Percentiles rank a stretch among this genome's conserved stretches.
These are phyloP conservation scores for Pezicula rhizophila DNA, from an alignment of 2,329 filamentous ascomycete species.

Conservation along the genomic window DNA sequence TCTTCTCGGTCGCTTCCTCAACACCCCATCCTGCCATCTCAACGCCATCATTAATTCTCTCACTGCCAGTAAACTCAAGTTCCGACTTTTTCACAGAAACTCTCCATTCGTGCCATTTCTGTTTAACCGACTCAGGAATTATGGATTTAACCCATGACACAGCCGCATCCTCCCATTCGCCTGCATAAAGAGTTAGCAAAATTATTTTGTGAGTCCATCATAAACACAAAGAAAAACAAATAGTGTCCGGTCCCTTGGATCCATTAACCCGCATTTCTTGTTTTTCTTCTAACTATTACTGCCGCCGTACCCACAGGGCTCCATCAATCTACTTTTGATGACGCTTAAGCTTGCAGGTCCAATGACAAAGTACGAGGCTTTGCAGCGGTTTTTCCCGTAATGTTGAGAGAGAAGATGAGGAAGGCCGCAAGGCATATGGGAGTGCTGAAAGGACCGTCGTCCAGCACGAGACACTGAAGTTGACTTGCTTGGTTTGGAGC, in stretches of 20 bases:
- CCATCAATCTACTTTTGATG: too few species aligned
- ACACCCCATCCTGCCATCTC: conserved; percentile 55
- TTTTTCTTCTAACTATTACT: too few species aligned
- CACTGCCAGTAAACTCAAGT: conserved; percentile 36
- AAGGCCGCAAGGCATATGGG: too few species aligned
- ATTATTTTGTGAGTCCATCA: background rate
- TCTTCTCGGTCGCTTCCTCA: conserved; percentile 54
- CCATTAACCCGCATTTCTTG: background rate
- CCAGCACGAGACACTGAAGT: too few species aligned
- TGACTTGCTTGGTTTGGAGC: too few species aligned
- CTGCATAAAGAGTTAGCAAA: conserved; percentile 30
- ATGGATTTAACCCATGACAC: conserved; percentile 52
- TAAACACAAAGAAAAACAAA: background rate
- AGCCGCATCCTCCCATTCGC: conserved; percentile 60
- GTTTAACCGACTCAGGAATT: conserved; percentile 54
- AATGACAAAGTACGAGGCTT: too few species aligned
- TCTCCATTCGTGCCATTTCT: conserved; percentile 45
- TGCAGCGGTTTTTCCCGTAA: too few species aligned
- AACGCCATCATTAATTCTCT: conserved; percentile 38
- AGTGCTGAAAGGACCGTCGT: too few species aligned
- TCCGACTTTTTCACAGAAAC: conserved; percentile 41
- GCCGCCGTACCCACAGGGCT: too few species aligned
- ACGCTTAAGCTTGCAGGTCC: too few species aligned
- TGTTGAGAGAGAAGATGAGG: too few species aligned
- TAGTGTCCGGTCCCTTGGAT: conserved; percentile 2